Base-by-base conservation (phyloP, 306 rosid species). In the Prunus kanzakura region DNA sequence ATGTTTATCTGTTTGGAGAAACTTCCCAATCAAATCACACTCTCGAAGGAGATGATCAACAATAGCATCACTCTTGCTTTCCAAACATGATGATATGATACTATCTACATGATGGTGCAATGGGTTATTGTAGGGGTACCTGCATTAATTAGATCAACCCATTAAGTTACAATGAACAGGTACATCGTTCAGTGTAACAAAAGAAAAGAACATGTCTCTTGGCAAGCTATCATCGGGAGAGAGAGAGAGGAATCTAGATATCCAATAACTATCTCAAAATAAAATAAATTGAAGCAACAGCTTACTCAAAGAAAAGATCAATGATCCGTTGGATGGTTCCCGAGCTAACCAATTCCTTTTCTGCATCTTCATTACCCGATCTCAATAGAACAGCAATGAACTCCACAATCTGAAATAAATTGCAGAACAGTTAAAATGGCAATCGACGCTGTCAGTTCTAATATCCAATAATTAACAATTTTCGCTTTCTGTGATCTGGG, bases 301-400 rank as follows among this genome's bases (percentile, higher is more conserved):
- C 99, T 88, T 89, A 96, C 99, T 92, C 98, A 51, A 96, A 96
- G 87, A 96, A 96, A 78, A 96, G 98, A 86, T 91, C 93, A 82
- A 96, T 89, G 81, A 96, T 86, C 41, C 94, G 89, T 76, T 19
- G 83, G 82, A 92, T 91, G 82, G 88, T 92, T 77, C 99, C 97
- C n/a, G 98, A 91, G 88, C 79, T 86, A 46, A 91, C 89, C 86
- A 96, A 84, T 85, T 92, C 98, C 14, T 81, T 86, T 88, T 96
- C 98, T 52, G 97, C 98, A 35, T 91, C 81, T 79, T 81, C 96
- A 76, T 89, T 91, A 76, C 92, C 87, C 23, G 93, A 81, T 89
- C 88, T 92, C 76, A 91, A 76, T 79, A 96, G 83, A 79, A 96
- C 99, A 20, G 99, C 91, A 85, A 96, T 84, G 80, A 92, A 96